These are phyloP conservation scores for Cercospora sp. DNA, from an alignment of 2,329 filamentous ascomycete species.

Conservation along the genomic window DNA sequence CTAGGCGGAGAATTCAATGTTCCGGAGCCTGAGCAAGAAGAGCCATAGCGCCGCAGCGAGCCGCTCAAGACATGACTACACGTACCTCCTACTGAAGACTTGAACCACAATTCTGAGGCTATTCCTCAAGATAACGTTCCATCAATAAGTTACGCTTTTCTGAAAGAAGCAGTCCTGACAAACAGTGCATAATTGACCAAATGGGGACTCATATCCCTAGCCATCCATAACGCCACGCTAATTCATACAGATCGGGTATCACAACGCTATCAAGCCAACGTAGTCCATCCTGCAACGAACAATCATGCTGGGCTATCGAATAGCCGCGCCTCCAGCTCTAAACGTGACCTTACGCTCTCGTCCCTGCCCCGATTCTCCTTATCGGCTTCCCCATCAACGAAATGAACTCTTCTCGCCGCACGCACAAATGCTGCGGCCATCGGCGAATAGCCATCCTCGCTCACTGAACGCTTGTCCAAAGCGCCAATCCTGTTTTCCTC, in stretches of 20 bases:
- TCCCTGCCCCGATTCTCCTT: not conserved
- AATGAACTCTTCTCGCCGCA: not conserved
- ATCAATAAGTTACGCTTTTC: too few species aligned
- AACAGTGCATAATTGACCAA: too few species aligned
- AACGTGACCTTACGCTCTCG: not conserved
- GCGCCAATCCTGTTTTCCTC: not conserved
- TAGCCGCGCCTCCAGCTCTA: conserved; percentile 10
- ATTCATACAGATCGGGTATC: not conserved
- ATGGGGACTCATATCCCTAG: not conserved
- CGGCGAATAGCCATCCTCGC: conserved; percentile 11
- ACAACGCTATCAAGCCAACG: not conserved
- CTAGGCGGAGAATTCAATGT: too few species aligned
- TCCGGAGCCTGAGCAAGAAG: too few species aligned
- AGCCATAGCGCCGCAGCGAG: too few species aligned
- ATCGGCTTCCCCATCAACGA: not conserved
- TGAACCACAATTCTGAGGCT: too few species aligned
- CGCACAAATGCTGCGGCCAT: conserved; percentile 20
- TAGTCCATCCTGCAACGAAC: not conserved
- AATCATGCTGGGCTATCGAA: conserved; percentile 12
- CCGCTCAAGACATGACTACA: too few species aligned
- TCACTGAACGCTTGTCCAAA: conserved; percentile 1
- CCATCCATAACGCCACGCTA: not conserved
- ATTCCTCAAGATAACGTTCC: too few species aligned
- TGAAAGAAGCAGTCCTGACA: too few species aligned
- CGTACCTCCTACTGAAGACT: too few species aligned